Conservation (phyloP, 306 rosid genomes). For the Betula pendula region DNA sequence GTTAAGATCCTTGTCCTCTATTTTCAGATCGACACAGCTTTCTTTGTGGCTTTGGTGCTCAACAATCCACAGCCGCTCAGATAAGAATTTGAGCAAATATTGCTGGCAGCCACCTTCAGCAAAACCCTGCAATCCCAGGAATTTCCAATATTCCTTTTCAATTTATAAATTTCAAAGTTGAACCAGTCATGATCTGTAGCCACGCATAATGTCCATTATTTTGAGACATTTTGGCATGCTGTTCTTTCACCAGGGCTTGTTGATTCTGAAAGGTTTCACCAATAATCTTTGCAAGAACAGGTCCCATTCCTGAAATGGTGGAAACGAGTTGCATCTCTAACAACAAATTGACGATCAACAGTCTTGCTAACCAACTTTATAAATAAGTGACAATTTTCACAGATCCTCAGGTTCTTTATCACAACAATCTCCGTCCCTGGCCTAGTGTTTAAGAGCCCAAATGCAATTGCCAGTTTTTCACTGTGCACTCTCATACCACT, state of each 20-base stretch:
- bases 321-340: constrained; percentile 87
- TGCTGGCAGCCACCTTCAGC: background rate
- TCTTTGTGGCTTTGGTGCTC: background rate
- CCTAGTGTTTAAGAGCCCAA: constrained; percentile 54
- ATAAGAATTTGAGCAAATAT: background rate
- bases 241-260: background rate
- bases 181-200: background rate
- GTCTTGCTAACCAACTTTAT: constrained; percentile 72
- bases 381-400: constrained; percentile 78
- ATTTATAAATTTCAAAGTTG: background rate
- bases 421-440: constrained; percentile 65
- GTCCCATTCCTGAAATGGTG: constrained; percentile 78
- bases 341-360: constrained; percentile 68
- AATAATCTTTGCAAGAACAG: constrained; percentile 89
- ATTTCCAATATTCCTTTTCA: background rate
- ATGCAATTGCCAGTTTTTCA: constrained; percentile 77
- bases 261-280: constrained; percentile 39
- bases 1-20: background rate
- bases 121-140: background rate
- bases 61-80: background rate
- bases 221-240: background rate
- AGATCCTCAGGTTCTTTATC: constrained; percentile 83
- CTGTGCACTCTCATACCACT: constrained; percentile 64
- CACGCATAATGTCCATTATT: background rate
- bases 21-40: background rate